A percentile compares a stretch with the other conserved stretches of the same genome.
Conservation (phyloP, 2,329 filamentous ascomycete species). For the Clonostachys solani region DNA sequence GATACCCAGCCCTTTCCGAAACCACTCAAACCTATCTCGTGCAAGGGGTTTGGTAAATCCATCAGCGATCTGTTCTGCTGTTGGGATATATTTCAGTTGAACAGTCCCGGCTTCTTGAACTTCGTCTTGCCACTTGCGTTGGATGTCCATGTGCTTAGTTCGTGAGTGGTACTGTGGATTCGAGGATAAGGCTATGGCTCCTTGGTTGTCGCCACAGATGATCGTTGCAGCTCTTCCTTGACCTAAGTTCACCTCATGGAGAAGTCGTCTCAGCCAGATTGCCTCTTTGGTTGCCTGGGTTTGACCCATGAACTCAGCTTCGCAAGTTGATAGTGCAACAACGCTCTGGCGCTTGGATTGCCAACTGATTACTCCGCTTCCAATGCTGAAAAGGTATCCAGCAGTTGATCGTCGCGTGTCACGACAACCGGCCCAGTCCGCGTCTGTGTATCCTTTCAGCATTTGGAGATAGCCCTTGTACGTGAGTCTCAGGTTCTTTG, state of each 20-base stretch:
- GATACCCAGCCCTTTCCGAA: not conserved
- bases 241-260: not conserved
- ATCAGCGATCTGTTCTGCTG: not conserved
- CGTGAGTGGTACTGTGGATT: not conserved
- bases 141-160: not conserved
- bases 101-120: not conserved
- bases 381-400: not conserved
- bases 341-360: not conserved
- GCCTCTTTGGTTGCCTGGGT: not conserved
- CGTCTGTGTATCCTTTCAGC: not conserved
- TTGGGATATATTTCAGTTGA: not conserved
- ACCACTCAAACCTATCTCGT: not conserved
- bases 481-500: not conserved
- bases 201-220: not conserved
- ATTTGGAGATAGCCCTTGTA: not conserved
- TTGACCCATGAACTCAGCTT: not conserved
- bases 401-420: not conserved
- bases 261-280: not conserved
- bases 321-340: not conserved
- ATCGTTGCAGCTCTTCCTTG: not conserved
- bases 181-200: not conserved
- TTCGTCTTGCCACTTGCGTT: not conserved
- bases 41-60: not conserved
- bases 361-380: not conserved
- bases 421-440: not conserved